Base-by-base conservation (phyloP, 345 rosid species). In the Eucalyptus decipiens region DNA sequence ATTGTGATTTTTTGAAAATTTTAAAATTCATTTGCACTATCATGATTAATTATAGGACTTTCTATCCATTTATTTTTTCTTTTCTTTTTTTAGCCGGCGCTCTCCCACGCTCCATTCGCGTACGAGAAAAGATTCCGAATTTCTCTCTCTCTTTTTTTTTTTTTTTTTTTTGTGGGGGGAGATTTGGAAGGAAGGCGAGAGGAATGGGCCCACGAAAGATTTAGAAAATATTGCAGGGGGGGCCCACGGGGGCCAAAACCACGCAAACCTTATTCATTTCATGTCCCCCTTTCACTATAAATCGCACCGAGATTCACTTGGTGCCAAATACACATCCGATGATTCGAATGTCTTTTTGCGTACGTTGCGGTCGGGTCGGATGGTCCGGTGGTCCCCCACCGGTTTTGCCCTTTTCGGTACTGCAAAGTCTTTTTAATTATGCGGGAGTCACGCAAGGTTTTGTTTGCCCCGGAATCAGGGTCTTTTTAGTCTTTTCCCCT, bases 101-200 rank as follows among this genome's bases (percentile, higher is more conserved):
- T 19, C 28, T 37, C 28, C 5, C 83, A 37, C 28, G 28, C 13
- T 69, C 80, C 80, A 6, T 37, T 37, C 9, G 45, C 47, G 45
- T 76, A 37, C 83, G 3, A 37, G 15, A 76, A 10, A 76, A 76
- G 83, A 37, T 76, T 37, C 37, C 19, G 19, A 65, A 14, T 15
- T 4, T 10, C 18, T 52, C 56, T 8, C 4, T 8, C 6, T 6
- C 0, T 5, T 26, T 28, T 3, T 7, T 19, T 52, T 7, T 58
- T 60, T 19, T 51, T 51, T 51, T 7, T 51, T 2, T 4, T 4
- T 18, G 58, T 19, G 26, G 24, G 56, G 54, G 11, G 80, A 67
- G 40, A 67, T 32, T 72, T 72, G 10, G 14, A 13, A 34, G 83
- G 43, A 21, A 23, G 83, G 23, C 16, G 69, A 56, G 34, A 6